A percentile compares a stretch with the other conserved stretches of the same genome.
phyloP scores from a whole-genome alignment of 208 protist species.

The Trypanosoma platydactyli region DNA sequence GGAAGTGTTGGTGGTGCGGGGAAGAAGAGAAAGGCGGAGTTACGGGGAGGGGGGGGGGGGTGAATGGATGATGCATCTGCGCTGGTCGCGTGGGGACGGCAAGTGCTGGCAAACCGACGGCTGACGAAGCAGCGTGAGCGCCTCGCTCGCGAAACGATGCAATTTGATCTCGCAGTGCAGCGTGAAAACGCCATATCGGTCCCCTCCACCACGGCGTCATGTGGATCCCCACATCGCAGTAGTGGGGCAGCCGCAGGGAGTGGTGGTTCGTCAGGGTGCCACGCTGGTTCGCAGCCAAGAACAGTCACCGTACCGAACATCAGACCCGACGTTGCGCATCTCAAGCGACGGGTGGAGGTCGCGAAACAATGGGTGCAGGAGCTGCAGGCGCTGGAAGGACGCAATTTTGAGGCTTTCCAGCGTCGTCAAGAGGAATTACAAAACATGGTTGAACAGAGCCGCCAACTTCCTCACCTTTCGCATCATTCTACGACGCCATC shows the following conservation, averaged over 20 bases:
- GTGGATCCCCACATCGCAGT: too few species aligned
- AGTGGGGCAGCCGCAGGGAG: not conserved
- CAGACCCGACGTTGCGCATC: not conserved
- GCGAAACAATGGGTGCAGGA: conserved; percentile 24
- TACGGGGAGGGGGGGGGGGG: not conserved
- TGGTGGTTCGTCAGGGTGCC: too few species aligned
- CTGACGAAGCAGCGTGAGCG: conserved; percentile 10
- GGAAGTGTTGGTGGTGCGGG: too few species aligned
- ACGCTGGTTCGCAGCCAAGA: too few species aligned
- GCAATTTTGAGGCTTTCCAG: conserved; percentile 26
- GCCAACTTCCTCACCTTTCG: not conserved
- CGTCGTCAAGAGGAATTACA: conserved; percentile 10
- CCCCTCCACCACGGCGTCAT: not conserved
- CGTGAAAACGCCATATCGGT: not conserved
- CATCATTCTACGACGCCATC: not conserved
- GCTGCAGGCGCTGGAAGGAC: conserved; percentile 19
- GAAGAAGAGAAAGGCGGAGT: not conserved
- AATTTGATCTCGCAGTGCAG: not conserved
- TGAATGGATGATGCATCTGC: conserved; percentile 25
- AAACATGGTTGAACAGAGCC: conserved; percentile 3
- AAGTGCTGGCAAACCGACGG: conserved; percentile 24
- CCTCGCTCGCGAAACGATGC: not conserved
- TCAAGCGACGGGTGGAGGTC: conserved; percentile 20
- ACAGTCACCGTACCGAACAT: too few species aligned
- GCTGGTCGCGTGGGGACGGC: conserved; percentile 20